Conservation (phyloP, 2,329 filamentous ascomycete species). For the Ascochyta rabiei region DNA sequence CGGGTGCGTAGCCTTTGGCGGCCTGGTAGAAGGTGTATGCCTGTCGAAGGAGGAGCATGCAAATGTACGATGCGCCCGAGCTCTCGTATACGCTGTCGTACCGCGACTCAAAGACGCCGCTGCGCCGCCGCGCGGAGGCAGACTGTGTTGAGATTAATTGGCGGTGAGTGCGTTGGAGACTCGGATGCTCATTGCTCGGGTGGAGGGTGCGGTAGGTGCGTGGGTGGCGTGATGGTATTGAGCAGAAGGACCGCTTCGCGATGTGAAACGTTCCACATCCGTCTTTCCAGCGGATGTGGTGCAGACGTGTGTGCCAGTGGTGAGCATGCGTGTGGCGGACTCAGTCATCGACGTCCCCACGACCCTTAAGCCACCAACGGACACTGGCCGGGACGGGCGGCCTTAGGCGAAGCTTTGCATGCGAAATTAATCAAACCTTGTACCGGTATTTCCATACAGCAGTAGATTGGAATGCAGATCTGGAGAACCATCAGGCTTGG, state of each 20-base stretch:
- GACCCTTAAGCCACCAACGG: slow-evolving; percentile 12
- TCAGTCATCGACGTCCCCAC: slow-evolving; percentile 1
- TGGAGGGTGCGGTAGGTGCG: slow-evolving; percentile 1
- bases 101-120: slow-evolving; percentile 12
- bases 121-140: slow-evolving; percentile 9
- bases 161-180: slow-evolving; percentile 17
- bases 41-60: slow-evolving; percentile 1
- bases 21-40: slow-evolving; percentile 12
- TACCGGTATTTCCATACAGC: slow-evolving; percentile 9
- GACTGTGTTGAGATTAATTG: slow-evolving; percentile 3
- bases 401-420: slow-evolving; percentile 14
- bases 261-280: slow-evolving; percentile 14
- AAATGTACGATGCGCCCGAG: slow-evolving; percentile 13
- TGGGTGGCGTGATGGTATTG: slow-evolving; percentile 15
- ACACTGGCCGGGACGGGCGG: slow-evolving; percentile 10
- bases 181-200: slow-evolving; percentile 4
- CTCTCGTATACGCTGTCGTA: slow-evolving; percentile 11
- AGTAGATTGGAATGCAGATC: slow-evolving; percentile 17
- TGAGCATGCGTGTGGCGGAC: slow-evolving; percentile 4
- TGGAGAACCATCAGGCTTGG: slow-evolving; percentile 11
- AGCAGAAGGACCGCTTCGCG: slow-evolving; percentile 14
- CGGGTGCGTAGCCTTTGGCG: slow-evolving; percentile 14
- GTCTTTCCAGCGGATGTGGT: background rate
- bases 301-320: background rate
- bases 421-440: slow-evolving; percentile 11